Percentiles rank a stretch among this genome's conserved stretches.
Evolutionary conservation across 208 protist species (phyloP).

Genomic region (Trypanosomatidae sp.): DNA sequence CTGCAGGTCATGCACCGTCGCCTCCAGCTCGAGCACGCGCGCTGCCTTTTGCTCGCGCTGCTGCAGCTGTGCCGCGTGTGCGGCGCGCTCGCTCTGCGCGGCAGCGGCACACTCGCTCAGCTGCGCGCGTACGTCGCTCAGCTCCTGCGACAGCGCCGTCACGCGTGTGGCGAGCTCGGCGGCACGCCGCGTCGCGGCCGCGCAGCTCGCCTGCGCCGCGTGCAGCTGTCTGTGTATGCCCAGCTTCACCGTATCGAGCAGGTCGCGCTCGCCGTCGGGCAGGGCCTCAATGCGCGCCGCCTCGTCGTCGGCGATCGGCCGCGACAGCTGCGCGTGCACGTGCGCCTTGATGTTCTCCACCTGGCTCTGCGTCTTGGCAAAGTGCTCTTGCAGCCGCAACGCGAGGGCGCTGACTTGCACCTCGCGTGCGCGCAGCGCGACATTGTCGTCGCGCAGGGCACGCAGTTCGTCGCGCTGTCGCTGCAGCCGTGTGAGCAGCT

Average conservation of each 20-base stretch:
- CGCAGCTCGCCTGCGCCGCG: constrained; percentile 26
- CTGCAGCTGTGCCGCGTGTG: constrained; percentile 9
- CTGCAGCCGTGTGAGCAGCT: constrained; percentile 52
- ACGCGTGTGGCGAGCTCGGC: constrained; percentile 36
- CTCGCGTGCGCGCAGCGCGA: constrained; percentile 42
- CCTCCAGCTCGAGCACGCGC: constrained; percentile 55
- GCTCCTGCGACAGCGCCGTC: constrained; percentile 25
- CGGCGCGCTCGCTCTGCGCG: constrained; percentile 17
- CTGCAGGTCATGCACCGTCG: constrained; percentile 35
- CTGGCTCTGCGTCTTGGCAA: constrained; percentile 68
- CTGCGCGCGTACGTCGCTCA: constrained; percentile 17
- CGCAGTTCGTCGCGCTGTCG: constrained; percentile 50
- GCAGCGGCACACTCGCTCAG: constrained; percentile 21
- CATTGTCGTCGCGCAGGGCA: constrained; percentile 57
- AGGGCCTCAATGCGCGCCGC: constrained; percentile 52
- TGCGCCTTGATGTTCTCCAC: constrained; percentile 70
- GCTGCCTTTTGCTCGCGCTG: constrained; percentile 21
- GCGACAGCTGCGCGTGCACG: constrained; percentile 45
- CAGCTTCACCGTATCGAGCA: constrained; percentile 72
- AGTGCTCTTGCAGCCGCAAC: constrained; percentile 62
- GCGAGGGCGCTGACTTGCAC: constrained; percentile 68
- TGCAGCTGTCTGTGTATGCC: constrained; percentile 71
- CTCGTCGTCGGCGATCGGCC: constrained; percentile 65
- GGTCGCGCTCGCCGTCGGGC: constrained; percentile 49
- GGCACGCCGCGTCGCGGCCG: constrained; percentile 34